phyloP scores from a whole-genome alignment of 1,284 basidiomycete genomes.

The Agroathelia rolfsii region DNA sequence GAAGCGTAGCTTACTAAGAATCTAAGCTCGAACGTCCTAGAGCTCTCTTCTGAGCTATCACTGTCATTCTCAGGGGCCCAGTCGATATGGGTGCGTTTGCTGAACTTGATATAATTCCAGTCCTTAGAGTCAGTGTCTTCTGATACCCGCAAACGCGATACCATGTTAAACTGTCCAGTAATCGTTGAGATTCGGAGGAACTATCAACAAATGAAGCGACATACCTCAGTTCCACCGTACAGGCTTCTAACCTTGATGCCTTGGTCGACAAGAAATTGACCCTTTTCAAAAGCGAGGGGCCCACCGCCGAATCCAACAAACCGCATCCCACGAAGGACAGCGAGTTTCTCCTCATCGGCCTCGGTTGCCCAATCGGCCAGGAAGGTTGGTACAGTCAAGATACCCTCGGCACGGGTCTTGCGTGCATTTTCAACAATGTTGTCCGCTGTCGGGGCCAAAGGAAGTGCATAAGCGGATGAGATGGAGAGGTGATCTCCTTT shows the following conservation, averaged over 20 bases:
- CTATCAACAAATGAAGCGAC: too few relatives aligned
- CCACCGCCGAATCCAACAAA: slow-evolving; percentile 21
- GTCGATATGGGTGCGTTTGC: slow-evolving; percentile 11
- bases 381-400: slow-evolving; percentile 26
- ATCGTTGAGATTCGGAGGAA: too few relatives aligned
- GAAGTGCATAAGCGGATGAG: too few relatives aligned
- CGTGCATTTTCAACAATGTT: slow-evolving; percentile 23
- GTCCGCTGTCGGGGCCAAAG: slow-evolving; percentile 20
- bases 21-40: slow-evolving; percentile 20
- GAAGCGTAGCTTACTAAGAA: slow-evolving; percentile 17
- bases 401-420: slow-evolving; percentile 17
- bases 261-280: slow-evolving; percentile 17
- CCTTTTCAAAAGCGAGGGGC: slow-evolving; percentile 17
- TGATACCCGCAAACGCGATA: slow-evolving; percentile 10
- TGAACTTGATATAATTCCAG: slow-evolving; percentile 22
- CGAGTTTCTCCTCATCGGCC: slow-evolving; percentile 17
- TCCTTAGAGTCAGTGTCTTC: slow-evolving; percentile 11
- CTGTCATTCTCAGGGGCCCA: slow-evolving; percentile 24
- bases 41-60: too few relatives aligned
- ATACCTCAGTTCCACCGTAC: slow-evolving; percentile 27
- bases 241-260: slow-evolving; percentile 20
- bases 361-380: slow-evolving; percentile 23
- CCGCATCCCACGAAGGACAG: slow-evolving; percentile 24
- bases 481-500: too few relatives aligned
- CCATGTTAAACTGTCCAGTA: too few relatives aligned